A percentile compares a stretch with the other conserved stretches of the same genome.
These are phyloP conservation scores for Barnettozyma wickerhamii DNA, from an alignment of 805 yeast genomes.

Conservation along the genomic window DNA sequence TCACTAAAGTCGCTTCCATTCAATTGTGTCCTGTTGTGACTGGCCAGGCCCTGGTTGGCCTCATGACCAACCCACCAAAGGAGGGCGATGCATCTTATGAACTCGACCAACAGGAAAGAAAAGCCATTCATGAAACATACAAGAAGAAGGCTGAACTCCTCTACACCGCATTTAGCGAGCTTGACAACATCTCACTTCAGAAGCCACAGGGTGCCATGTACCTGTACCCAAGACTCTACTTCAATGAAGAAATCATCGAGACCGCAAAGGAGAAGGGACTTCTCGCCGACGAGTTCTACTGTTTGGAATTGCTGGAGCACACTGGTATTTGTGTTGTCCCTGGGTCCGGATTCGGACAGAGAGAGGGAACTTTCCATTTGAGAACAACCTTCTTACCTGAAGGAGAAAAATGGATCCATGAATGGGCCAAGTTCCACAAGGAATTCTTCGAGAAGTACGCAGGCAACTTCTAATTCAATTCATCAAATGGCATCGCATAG, in stretches of 20 bases:
- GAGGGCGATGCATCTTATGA: conserved; percentile 73
- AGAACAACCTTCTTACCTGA: conserved; percentile 98
- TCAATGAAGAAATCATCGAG: conserved; percentile 59
- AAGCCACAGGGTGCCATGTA: conserved; percentile 98
- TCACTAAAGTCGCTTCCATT: conserved; percentile 85
- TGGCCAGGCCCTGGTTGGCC: conserved; percentile 90
- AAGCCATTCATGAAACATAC: conserved; percentile 57
- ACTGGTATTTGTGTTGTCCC: conserved; percentile 98
- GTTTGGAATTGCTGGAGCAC: conserved; percentile 71
- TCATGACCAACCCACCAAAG: conserved; percentile 90
- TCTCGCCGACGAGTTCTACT: conserved; percentile 84
- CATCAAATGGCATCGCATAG: too few species aligned
- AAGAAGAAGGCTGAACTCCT: conserved; percentile 58
- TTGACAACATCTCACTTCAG: conserved; percentile 85
- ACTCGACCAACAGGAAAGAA: conserved; percentile 58
- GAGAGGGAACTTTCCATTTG: conserved; percentile 81
- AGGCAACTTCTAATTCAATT: too few species aligned
- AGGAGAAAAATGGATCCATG: conserved; percentile 81
- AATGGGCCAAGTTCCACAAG: conserved; percentile 77
- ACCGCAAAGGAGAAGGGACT: conserved; percentile 53
- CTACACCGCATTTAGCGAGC: conserved; percentile 62
- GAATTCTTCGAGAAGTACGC: conserved; percentile 43
- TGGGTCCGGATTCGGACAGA: conserved; percentile 96
- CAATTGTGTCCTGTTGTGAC: conserved; percentile 91
- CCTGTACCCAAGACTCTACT: conserved; percentile 73